Conservation (phyloP, 2,329 filamentous ascomycete species). For the Epicoccum nigrum region DNA sequence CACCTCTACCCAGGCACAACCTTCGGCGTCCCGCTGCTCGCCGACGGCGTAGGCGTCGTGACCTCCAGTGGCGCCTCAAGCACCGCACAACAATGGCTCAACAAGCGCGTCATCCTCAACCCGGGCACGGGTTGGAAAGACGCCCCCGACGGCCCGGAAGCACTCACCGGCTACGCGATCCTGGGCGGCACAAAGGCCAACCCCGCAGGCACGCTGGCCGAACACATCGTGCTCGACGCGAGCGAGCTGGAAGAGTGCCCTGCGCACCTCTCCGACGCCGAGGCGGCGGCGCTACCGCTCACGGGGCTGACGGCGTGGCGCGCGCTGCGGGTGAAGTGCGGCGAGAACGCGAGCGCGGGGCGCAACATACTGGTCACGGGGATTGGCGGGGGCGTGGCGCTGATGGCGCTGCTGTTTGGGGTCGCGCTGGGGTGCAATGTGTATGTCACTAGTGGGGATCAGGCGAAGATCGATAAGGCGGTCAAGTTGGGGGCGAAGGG, state of each 20-base stretch:
- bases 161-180: slow-evolving; percentile 63
- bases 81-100: slow-evolving; percentile 61
- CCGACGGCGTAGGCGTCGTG: slow-evolving; percentile 82
- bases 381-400: slow-evolving; percentile 89
- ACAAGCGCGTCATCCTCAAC: slow-evolving; percentile 76
- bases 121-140: slow-evolving; percentile 80
- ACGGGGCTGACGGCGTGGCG: slow-evolving; percentile 89
- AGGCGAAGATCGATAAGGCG: slow-evolving; percentile 77
- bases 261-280: slow-evolving; percentile 69
- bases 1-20: slow-evolving; percentile 87
- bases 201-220: slow-evolving; percentile 73
- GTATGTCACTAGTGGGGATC: slow-evolving; percentile 78
- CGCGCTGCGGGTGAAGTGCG: slow-evolving; percentile 79
- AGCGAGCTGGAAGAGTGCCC: slow-evolving; percentile 79
- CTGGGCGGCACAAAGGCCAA: slow-evolving; percentile 71
- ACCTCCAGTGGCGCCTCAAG: slow-evolving; percentile 62
- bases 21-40: slow-evolving; percentile 77
- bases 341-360: slow-evolving; percentile 63
- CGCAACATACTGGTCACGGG: slow-evolving; percentile 85
- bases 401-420: slow-evolving; percentile 81
- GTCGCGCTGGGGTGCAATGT: slow-evolving; percentile 74
- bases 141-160: slow-evolving; percentile 75
- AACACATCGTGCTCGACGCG: slow-evolving; percentile 72
- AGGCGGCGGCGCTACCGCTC: slow-evolving; percentile 84
- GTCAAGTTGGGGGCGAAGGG: slow-evolving; percentile 74